Evolutionary conservation across 495 filamentous ascomycete species (phyloP).

Genomic region (Elaphomyces granulatus): DNA sequence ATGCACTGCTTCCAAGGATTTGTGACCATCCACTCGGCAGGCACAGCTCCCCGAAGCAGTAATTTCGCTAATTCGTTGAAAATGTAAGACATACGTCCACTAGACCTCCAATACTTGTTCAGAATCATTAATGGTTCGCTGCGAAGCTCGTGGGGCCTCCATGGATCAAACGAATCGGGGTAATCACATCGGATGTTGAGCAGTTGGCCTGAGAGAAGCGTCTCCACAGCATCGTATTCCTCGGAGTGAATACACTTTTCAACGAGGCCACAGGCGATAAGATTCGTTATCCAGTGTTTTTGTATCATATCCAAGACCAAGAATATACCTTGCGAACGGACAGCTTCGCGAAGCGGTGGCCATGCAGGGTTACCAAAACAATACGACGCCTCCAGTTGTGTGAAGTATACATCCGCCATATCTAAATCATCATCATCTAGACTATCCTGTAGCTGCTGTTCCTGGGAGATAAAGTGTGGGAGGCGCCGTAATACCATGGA

Average conservation of each 20-base stretch:
- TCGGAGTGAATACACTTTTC: constrained; percentile 18
- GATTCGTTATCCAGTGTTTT: constrained; percentile 27
- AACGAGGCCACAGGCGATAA: constrained; percentile 21
- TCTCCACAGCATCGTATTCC: constrained; percentile 28
- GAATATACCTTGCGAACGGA: constrained; percentile 50
- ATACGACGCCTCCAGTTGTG: constrained; percentile 49
- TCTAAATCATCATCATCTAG: constrained; percentile 36
- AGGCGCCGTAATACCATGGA: constrained; percentile 49
- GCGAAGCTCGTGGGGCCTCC: constrained; percentile 6
- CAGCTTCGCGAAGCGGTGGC: constrained; percentile 48
- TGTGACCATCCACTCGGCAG: constrained; percentile 37
- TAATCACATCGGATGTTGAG: constrained; percentile 17
- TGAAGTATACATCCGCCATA: constrained; percentile 43
- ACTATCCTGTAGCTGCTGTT: constrained; percentile 38
- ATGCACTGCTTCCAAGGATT: constrained; percentile 29
- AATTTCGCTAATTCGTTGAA: constrained; percentile 29
- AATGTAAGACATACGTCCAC: constrained; percentile 18
- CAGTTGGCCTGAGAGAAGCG: constrained; percentile 22
- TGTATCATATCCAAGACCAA: constrained; percentile 41
- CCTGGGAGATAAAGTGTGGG: constrained; percentile 46
- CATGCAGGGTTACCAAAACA: constrained; percentile 40
- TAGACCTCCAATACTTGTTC: constrained; percentile 14
- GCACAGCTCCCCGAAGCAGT: constrained; percentile 22
- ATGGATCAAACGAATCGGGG: constrained; percentile 19
- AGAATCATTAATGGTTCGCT: constrained; percentile 20